Evolutionary conservation across 2,329 filamentous ascomycete species (phyloP).

Genomic region (Penicillium sumatraense): DNA sequence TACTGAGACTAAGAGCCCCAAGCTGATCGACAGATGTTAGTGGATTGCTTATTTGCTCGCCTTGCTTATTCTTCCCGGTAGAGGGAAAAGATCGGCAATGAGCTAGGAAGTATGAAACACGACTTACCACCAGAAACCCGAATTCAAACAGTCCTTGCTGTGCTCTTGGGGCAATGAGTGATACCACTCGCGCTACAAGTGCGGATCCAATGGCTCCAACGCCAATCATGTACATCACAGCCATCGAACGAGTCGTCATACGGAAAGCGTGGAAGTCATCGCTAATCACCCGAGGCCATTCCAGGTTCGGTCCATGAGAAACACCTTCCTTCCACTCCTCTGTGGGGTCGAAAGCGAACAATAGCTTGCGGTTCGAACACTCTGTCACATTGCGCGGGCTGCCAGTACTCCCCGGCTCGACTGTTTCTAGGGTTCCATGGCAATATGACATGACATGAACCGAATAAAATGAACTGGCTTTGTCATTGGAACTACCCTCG

Average conservation of each 20-base stretch:
- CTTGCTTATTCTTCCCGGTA: not conserved
- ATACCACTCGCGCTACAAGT: conserved; percentile 52
- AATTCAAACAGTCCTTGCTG: conserved; percentile 57
- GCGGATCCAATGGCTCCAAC: conserved; percentile 58
- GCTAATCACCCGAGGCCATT: conserved; percentile 62
- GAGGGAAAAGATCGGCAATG: conserved; percentile 4
- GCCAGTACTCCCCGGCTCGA: conserved; percentile 45
- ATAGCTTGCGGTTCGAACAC: conserved; percentile 59
- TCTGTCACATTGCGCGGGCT: conserved; percentile 53
- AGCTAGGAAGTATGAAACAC: conserved; percentile 5
- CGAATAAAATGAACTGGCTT: conserved; percentile 65
- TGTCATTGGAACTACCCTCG: conserved; percentile 51
- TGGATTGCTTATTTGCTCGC: not conserved
- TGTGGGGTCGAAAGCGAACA: conserved; percentile 63
- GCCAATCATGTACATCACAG: conserved; percentile 64
- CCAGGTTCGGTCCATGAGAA: conserved; percentile 51
- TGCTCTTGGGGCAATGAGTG: conserved; percentile 50
- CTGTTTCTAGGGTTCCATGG: conserved; percentile 46
- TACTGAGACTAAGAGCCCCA: conserved; percentile 65
- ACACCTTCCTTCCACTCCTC: conserved; percentile 56
- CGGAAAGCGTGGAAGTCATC: conserved; percentile 57
- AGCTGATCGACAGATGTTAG: conserved; percentile 36
- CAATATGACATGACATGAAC: conserved; percentile 66
- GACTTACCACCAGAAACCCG: conserved; percentile 50
- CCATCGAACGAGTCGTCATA: conserved; percentile 56